Conservation (phyloP, 1,284 basidiomycete genomes). For the Trametes versicolor region DNA sequence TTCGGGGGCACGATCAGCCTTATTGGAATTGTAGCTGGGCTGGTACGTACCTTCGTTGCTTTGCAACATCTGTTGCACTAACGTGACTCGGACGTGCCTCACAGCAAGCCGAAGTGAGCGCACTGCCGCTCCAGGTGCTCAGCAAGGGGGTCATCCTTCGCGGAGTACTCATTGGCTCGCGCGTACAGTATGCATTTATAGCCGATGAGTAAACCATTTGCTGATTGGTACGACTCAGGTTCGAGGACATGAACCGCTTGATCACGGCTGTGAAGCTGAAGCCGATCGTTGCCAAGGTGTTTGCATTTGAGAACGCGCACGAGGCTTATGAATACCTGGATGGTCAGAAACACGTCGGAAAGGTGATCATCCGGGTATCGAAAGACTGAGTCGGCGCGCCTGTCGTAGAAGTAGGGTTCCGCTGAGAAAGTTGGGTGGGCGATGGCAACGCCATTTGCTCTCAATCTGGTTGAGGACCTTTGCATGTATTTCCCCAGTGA, state of each 20-base stretch:
- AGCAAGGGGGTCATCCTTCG: constrained; percentile 8
- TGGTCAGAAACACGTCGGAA: constrained; percentile 48
- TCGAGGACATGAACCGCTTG: constrained; percentile 51
- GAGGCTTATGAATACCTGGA: constrained; percentile 51
- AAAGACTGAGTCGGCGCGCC: constrained; percentile 25
- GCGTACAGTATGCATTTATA: not conserved
- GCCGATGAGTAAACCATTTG: no score
- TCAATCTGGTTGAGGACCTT: no score
- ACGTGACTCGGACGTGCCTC: not conserved
- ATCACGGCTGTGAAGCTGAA: constrained; percentile 45
- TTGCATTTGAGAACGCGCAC: constrained; percentile 49
- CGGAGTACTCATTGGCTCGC: constrained; percentile 16
- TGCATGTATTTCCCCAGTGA: no score
- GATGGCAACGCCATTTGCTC: no score
- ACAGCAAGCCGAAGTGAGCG: constrained; percentile 13
- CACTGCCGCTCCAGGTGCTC: constrained; percentile 2
- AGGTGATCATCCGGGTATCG: constrained; percentile 47
- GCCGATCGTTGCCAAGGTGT: constrained; percentile 53
- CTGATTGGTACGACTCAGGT: constrained; percentile 27
- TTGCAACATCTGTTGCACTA: no score
- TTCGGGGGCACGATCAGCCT: constrained; percentile 50
- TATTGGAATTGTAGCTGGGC: constrained; percentile 52
- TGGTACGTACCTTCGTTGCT: constrained; percentile 19
- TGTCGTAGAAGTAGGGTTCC: no score
- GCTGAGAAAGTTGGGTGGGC: no score